Base-by-base conservation (phyloP, 805 yeast species). In the Barnettozyma pratensis region DNA sequence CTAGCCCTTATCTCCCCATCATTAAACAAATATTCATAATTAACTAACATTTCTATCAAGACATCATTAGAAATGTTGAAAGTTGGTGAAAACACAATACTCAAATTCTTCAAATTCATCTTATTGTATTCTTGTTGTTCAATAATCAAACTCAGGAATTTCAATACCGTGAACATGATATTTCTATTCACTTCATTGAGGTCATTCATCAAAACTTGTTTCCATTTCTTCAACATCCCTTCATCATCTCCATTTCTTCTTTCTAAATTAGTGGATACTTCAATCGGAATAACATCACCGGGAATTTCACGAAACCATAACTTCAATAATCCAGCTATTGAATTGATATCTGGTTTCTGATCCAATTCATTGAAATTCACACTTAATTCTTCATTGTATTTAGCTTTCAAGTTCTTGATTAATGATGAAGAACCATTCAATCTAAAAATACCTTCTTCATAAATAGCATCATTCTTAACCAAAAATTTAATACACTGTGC, bases 371-470 rank as follows among this genome's bases (percentile, higher is more conserved):
- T 72, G 45, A 91, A 71, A 59, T 87, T 89, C 41, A 87, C 70
- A 62, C 91, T 97, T 49, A 77, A 76, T 5, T 76, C 72, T 10
- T 63, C 71, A 61, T 90, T 87, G 69, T 86, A 92, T 42, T 69
- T 72, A 42, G 79, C 87, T 58, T 83, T 87, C 50, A 87, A 73
- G 38, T 73, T 77, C 54, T 83, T 79, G 37, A 87, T 88, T 45
- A 84, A 75, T 1, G 89, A 76, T 48, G 90, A 85, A 36, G 96
- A 87, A 4, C 98, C 98, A 66, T 91, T 87, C 49, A 90, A 70
- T 52, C 99, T 74, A 70, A 94, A 94, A 3, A 92, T 79, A 9
- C 99, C 99, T 60, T 90, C 96, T 64, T 88, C 94, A 52, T 77
- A 77, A n/a, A 83, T 71, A 0, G 96, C 96, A 26, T 83, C 80